A percentile compares a stretch with the other conserved stretches of the same genome.
phyloP scores from a whole-genome alignment of 2,329 filamentous ascomycete species.

The Hortaea werneckii region DNA sequence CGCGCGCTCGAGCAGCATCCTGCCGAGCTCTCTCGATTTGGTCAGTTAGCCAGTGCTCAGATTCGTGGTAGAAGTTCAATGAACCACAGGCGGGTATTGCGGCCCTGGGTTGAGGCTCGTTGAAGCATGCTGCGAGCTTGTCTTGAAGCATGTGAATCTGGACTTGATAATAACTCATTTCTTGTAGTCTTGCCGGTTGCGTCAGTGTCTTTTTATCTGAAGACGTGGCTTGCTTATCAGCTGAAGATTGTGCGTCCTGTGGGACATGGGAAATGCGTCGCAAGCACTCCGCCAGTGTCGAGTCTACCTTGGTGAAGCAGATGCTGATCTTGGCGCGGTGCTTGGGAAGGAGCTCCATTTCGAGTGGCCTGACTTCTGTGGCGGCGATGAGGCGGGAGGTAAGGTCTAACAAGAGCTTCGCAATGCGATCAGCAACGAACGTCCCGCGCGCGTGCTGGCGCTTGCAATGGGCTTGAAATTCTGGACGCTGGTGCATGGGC shows the following conservation, averaged over 20 bases:
- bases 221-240: neutral
- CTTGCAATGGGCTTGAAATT: neutral
- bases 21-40: too few relatives aligned
- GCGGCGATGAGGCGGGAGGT: slow-evolving; percentile 8
- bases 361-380: slow-evolving; percentile 10
- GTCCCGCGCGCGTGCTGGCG: neutral
- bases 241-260: too few relatives aligned
- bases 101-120: too few relatives aligned
- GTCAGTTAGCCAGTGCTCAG: too few relatives aligned
- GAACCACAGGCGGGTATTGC: too few relatives aligned
- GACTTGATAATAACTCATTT: neutral
- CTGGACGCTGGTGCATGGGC: neutral
- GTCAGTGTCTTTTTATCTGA: neutral
- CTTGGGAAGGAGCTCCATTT: neutral
- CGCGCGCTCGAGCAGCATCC: too few relatives aligned
- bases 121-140: too few relatives aligned
- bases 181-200: neutral
- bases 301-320: slow-evolving; percentile 9
- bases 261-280: neutral
- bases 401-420: slow-evolving; percentile 11
- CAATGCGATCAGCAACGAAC: slow-evolving; percentile 10
- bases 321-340: slow-evolving; percentile 1
- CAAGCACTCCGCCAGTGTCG: neutral
- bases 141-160: too few relatives aligned
- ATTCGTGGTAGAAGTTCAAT: too few relatives aligned